Evolutionary conservation across 805 yeast genomes (phyloP).

Genomic region (Hanseniaspora nectarophila): DNA sequence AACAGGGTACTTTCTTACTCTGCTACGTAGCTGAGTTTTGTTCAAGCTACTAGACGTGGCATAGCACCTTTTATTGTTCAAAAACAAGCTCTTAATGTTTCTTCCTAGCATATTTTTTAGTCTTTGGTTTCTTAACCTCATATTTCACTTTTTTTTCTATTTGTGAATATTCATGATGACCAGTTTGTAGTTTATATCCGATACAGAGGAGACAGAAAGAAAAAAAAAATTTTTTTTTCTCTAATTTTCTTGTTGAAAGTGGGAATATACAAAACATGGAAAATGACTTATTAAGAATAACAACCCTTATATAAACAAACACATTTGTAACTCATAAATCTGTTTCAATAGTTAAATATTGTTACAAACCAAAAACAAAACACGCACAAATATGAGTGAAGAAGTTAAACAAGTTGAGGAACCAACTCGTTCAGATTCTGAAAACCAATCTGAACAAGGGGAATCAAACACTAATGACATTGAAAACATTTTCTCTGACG

Average conservation of each 20-base stretch:
- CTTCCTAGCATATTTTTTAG: neutral
- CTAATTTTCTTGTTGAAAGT: neutral
- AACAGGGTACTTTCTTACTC: conserved; percentile 46
- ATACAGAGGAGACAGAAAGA: no score
- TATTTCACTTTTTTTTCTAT: no score
- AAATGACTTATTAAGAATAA: neutral
- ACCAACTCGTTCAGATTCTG: neutral
- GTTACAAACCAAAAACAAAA: neutral
- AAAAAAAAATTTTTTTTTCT: neutral
- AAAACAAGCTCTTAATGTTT: neutral
- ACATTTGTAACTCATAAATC: no score
- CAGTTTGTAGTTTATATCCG: neutral
- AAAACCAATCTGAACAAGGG: conserved; percentile 6
- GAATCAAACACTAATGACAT: conserved; percentile 32
- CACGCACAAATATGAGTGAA: conserved; percentile 1
- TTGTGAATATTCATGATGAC: neutral
- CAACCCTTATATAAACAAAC: neutral
- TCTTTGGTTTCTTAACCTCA: neutral
- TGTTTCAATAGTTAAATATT: no score
- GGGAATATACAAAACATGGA: neutral
- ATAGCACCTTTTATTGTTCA: neutral
- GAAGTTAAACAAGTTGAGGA: neutral
- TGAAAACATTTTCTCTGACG: conserved; percentile 35
- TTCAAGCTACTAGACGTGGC: neutral
- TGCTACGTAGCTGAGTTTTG: conserved; percentile 25